A percentile compares a stretch with the other conserved stretches of the same genome.
Conservation (phyloP, 352 stramenopile genomes). For the Phytophthora multivora region DNA sequence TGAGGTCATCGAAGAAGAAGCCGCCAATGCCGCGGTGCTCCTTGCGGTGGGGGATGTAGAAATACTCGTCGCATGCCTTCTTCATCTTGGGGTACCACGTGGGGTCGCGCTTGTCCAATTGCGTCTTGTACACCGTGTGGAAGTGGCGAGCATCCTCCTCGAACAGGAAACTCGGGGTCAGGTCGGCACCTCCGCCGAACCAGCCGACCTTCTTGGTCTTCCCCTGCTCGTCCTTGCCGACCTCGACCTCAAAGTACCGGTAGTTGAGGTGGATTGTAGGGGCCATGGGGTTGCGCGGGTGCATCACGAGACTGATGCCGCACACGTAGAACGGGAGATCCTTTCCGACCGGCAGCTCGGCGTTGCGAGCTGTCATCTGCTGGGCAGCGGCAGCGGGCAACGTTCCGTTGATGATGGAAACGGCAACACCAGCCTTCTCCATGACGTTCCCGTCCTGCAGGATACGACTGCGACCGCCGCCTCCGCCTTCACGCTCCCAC, state of each 20-base stretch:
- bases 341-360: constrained; percentile 63
- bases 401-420: constrained; percentile 96
- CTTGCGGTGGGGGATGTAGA: constrained; percentile 95
- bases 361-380: constrained; percentile 76
- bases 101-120: constrained; percentile 92
- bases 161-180: constrained; percentile 96
- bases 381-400: constrained; percentile 85
- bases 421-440: constrained; percentile 97
- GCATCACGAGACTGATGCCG: constrained; percentile 95
- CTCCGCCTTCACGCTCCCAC: constrained; percentile 93
- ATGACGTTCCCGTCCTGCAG: constrained; percentile 93
- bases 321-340: constrained; percentile 95
- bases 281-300: constrained; percentile 91
- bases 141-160: constrained; percentile 96
- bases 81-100: constrained; percentile 95
- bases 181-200: constrained; percentile 96
- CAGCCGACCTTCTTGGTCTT: constrained; percentile 83
- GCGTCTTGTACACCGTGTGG: constrained; percentile 95
- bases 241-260: constrained; percentile 96
- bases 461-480: constrained; percentile 93
- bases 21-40: constrained; percentile 95
- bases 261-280: constrained; percentile 98
- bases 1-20: constrained; percentile 98
- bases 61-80: constrained; percentile 97
- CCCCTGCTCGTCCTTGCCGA: constrained; percentile 76